Evolutionary conservation across 2,329 filamentous ascomycete species (phyloP).

Genomic region (Zalaria obscura): DNA sequence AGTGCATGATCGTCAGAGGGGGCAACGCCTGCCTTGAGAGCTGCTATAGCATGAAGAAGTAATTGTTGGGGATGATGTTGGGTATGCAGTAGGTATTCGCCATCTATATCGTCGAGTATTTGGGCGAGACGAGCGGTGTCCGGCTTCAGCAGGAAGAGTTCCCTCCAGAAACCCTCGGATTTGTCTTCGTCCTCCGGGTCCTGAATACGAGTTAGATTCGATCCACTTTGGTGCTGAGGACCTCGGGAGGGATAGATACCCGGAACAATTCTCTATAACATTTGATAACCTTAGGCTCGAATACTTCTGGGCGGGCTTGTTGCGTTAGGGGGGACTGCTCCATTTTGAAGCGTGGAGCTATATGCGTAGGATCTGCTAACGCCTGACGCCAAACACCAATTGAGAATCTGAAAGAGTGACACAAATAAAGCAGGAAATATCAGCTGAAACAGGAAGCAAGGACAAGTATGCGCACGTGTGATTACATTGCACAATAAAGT

Average conservation of each 20-base stretch:
- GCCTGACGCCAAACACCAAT: not conserved
- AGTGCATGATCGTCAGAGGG: slow-evolving; percentile 65
- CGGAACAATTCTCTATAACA: slow-evolving; percentile 75
- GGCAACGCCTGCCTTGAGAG: slow-evolving; percentile 46
- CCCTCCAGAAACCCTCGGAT: slow-evolving; percentile 85
- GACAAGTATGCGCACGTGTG: no score
- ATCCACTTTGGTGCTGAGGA: not conserved
- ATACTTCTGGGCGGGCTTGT: slow-evolving; percentile 76
- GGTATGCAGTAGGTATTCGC: slow-evolving; percentile 61
- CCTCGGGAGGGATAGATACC: slow-evolving; percentile 21
- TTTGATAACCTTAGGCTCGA: slow-evolving; percentile 86
- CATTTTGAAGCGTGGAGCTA: slow-evolving; percentile 37
- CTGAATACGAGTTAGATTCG: slow-evolving; percentile 12
- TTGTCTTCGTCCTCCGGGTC: slow-evolving; percentile 54
- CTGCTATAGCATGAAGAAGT: slow-evolving; percentile 57
- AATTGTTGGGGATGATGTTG: slow-evolving; percentile 66
- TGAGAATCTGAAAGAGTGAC: not conserved
- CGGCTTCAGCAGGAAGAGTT: slow-evolving; percentile 83
- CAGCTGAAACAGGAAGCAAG: no score
- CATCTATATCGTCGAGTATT: slow-evolving; percentile 54
- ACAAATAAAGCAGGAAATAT: no score
- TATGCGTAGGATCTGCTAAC: not conserved
- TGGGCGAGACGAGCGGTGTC: slow-evolving; percentile 54
- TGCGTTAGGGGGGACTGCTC: slow-evolving; percentile 87
- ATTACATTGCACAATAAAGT: no score